These are phyloP conservation scores for Suillus placidus DNA, from an alignment of 768 basidiomycete genomes.

Conservation along the genomic window DNA sequence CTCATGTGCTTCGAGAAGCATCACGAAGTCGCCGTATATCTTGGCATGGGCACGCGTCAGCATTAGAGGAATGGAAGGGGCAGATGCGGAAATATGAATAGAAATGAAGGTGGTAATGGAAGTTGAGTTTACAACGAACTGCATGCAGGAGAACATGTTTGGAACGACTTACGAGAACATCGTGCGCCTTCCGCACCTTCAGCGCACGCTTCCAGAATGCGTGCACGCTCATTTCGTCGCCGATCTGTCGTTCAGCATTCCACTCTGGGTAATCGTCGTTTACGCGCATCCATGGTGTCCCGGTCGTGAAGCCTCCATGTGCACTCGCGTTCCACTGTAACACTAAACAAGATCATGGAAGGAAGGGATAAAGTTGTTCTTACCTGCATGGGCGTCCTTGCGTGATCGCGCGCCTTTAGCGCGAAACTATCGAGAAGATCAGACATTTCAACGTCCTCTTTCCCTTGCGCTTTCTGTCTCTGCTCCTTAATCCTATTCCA, in stretches of 20 bases:
- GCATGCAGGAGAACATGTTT: neutral
- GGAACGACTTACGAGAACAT: neutral
- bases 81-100: neutral
- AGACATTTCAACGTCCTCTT: conserved; percentile 56
- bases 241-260: conserved; percentile 55
- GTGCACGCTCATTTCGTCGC: conserved; percentile 54
- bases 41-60: conserved; percentile 23
- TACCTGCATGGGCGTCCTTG: conserved; percentile 70
- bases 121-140: neutral
- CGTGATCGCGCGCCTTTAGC: conserved; percentile 71
- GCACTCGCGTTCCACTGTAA: conserved; percentile 57
- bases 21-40: conserved; percentile 64
- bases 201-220: conserved; percentile 65
- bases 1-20: conserved; percentile 48
- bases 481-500: conserved; percentile 41
- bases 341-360: neutral
- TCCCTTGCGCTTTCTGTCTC: conserved; percentile 34
- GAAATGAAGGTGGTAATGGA: neutral
- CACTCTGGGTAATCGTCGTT: conserved; percentile 67
- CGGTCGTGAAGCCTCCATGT: conserved; percentile 68
- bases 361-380: conserved; percentile 11
- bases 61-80: neutral
- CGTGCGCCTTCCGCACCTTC: conserved; percentile 46
- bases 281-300: conserved; percentile 74
- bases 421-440: conserved; percentile 61